These are phyloP conservation scores for Penicillium fuscoglaucum DNA, from an alignment of 2,329 filamentous ascomycete genomes.

Conservation along the genomic window DNA sequence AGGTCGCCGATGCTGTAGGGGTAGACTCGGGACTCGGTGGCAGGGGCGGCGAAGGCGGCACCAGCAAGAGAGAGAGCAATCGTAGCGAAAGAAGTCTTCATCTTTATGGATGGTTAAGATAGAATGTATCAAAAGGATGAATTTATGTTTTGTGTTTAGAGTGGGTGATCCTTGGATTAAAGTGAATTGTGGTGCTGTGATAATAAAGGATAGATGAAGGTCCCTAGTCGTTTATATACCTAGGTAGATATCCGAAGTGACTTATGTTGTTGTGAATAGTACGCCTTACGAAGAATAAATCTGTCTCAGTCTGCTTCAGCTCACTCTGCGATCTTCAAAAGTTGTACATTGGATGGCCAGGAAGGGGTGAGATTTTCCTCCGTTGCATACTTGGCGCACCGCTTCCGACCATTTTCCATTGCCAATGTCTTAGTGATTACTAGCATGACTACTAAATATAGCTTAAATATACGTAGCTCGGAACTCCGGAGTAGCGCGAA, in stretches of 20 bases:
- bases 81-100: neutral
- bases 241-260: neutral
- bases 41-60: neutral
- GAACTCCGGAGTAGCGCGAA: neutral
- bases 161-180: neutral
- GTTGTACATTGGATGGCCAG: neutral
- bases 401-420: neutral
- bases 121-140: neutral
- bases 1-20: constrained; percentile 3
- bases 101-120: neutral
- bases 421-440: neutral
- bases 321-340: neutral
- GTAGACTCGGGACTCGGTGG: neutral
- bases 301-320: neutral
- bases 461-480: too few species aligned
- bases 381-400: neutral
- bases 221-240: neutral
- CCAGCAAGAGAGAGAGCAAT: neutral
- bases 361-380: neutral
- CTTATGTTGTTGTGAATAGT: neutral
- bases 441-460: neutral
- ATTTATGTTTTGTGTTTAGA: neutral
- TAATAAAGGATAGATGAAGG: too few species aligned
- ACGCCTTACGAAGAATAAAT: neutral
- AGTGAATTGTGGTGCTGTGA: neutral